Percentiles rank a stretch among this genome's conserved stretches.
Evolutionary conservation across 345 rosid species (phyloP).

Genomic region (Hibiscus tridactylites): DNA sequence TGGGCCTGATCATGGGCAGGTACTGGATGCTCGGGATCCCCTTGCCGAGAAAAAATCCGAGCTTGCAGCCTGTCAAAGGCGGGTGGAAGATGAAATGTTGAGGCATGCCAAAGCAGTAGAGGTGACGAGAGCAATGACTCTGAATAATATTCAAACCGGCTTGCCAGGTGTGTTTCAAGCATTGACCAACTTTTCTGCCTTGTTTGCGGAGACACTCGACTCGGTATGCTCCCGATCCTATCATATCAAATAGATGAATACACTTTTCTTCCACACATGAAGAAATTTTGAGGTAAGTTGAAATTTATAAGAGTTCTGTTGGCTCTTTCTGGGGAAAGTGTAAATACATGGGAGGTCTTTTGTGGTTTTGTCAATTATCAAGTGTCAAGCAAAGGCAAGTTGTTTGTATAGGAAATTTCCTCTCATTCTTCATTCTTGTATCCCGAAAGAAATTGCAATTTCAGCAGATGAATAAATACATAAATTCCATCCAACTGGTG

Average conservation of each 20-base stretch:
- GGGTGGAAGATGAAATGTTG: slow-evolving; percentile 88
- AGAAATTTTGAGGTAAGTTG: slow-evolving; percentile 24
- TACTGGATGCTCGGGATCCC: slow-evolving; percentile 83
- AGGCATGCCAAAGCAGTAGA: slow-evolving; percentile 81
- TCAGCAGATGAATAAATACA: slow-evolving; percentile 26
- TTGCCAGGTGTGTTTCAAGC: slow-evolving; percentile 94
- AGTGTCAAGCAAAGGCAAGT: slow-evolving; percentile 10
- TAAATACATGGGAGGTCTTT: slow-evolving; percentile 26
- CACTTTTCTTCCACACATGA: not conserved
- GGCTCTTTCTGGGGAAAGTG: slow-evolving; percentile 22
- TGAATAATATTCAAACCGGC: slow-evolving; percentile 84
- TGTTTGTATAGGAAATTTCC: slow-evolving; percentile 40
- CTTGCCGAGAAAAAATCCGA: slow-evolving; percentile 76
- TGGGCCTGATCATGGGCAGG: slow-evolving; percentile 57
- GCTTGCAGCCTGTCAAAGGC: slow-evolving; percentile 77
- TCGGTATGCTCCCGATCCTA: slow-evolving; percentile 69
- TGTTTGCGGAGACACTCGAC: slow-evolving; percentile 61
- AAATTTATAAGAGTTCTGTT: slow-evolving; percentile 18
- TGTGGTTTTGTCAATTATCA: slow-evolving; percentile 2
- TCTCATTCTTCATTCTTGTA: slow-evolving; percentile 21
- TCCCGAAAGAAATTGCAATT: slow-evolving; percentile 7
- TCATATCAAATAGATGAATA: slow-evolving; percentile 48
- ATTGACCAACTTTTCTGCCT: slow-evolving; percentile 69
- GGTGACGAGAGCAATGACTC: slow-evolving; percentile 86
- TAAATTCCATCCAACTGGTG: not conserved